A percentile compares a stretch with the other conserved stretches of the same genome.
Conservation (phyloP, 306 rosid genomes). For the Aeschynomene evenia region DNA sequence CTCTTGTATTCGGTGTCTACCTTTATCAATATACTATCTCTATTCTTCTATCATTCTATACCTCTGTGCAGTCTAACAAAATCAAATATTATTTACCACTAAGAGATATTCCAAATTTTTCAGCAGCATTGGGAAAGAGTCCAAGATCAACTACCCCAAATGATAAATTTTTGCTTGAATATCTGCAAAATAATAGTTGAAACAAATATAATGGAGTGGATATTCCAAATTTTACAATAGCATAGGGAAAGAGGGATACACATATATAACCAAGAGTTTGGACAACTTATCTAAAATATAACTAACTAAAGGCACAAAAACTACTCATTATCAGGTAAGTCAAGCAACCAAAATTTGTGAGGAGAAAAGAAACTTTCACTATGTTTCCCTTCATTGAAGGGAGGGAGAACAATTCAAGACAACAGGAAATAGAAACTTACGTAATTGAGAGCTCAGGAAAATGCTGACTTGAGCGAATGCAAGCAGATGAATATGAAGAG, state of each 20-base stretch:
- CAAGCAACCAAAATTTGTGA: not conserved
- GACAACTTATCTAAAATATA: constrained; percentile 20
- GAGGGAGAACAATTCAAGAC: not conserved
- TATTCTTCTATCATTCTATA: too few species aligned
- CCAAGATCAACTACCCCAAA: constrained; percentile 92
- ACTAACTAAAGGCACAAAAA: constrained; percentile 17
- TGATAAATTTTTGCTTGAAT: constrained; percentile 78
- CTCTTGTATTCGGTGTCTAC: too few species aligned
- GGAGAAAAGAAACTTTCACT: not conserved
- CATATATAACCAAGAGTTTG: constrained; percentile 9
- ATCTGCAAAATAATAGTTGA: constrained; percentile 69
- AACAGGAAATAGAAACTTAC: constrained; percentile 47
- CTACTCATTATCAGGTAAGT: constrained; percentile 20
- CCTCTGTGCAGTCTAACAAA: too few species aligned
- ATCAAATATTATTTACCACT: constrained; percentile 55
- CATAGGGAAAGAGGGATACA: not conserved
- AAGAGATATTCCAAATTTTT: constrained; percentile 73
- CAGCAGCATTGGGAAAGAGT: constrained; percentile 91
- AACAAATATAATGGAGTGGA: too few species aligned
- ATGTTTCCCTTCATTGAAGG: constrained; percentile 5
- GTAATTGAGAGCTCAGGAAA: constrained; percentile 87
- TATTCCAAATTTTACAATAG: too few species aligned
- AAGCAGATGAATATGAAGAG: constrained; percentile 64
- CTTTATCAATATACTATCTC: too few species aligned
- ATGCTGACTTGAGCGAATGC: constrained; percentile 69